These are phyloP conservation scores for Kluyveromyces lactis DNA, from an alignment of 805 yeast genomes.

Conservation along the genomic window DNA sequence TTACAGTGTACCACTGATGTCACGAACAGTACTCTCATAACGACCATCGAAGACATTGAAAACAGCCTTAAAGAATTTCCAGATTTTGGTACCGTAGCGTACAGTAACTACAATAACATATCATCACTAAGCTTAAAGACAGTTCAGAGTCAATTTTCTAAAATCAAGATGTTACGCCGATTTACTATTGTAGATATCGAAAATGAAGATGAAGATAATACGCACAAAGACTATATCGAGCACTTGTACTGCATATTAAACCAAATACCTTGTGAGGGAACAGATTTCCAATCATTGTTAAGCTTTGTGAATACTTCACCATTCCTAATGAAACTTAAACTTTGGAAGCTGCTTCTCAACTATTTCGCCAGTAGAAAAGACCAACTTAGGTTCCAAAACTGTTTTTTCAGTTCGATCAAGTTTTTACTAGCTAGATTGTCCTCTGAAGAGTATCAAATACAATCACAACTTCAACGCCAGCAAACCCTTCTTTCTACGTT, in stretches of 20 bases:
- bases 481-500: slow-evolving; percentile 40
- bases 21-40: slow-evolving; percentile 27
- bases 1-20: slow-evolving; percentile 34
- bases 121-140: slow-evolving; percentile 44
- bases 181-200: slow-evolving; percentile 33
- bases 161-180: slow-evolving; percentile 50
- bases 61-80: slow-evolving; percentile 9
- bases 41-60: slow-evolving; percentile 19
- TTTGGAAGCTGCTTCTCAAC: slow-evolving; percentile 68
- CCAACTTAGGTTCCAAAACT: slow-evolving; percentile 33
- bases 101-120: slow-evolving; percentile 53
- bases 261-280: neutral
- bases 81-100: slow-evolving; percentile 27
- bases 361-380: slow-evolving; percentile 35
- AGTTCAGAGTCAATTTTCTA: slow-evolving; percentile 56
- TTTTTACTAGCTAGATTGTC: slow-evolving; percentile 35
- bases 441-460: slow-evolving; percentile 15
- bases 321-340: slow-evolving; percentile 53
- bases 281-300: slow-evolving; percentile 45
- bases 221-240: slow-evolving; percentile 14
- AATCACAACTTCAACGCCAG: slow-evolving; percentile 30
- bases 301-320: slow-evolving; percentile 57
- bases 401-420: slow-evolving; percentile 44
- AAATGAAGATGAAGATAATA: slow-evolving; percentile 36
- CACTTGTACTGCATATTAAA: slow-evolving; percentile 40